Evolutionary conservation across 768 basidiomycete genomes (phyloP).

Genomic region (Naganishia onofrii): DNA sequence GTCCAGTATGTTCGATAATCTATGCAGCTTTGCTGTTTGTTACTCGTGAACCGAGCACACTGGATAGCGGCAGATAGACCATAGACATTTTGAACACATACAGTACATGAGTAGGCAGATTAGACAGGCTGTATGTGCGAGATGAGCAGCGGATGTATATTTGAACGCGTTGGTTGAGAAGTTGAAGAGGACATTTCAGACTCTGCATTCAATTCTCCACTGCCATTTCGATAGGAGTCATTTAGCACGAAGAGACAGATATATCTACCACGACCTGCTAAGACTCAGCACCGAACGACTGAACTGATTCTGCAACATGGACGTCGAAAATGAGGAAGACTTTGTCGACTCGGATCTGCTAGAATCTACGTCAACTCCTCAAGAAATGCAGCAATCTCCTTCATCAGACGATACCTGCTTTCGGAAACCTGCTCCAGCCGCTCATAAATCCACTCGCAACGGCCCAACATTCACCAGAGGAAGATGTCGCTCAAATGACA

Average conservation of each 20-base stretch:
- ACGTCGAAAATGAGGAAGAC: constrained; percentile 9
- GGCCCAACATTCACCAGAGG: constrained; percentile 1
- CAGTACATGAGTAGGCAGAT: too few relatives aligned
- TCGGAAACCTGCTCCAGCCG: not conserved
- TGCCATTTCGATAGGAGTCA: too few relatives aligned
- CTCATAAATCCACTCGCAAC: not conserved
- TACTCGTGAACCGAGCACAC: not conserved
- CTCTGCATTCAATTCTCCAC: too few relatives aligned
- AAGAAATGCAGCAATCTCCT: not conserved
- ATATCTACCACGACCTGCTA: too few relatives aligned
- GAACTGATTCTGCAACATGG: not conserved
- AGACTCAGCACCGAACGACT: not conserved
- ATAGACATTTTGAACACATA: too few relatives aligned
- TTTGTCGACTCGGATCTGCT: constrained; percentile 2
- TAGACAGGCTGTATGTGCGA: too few relatives aligned
- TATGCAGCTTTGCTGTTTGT: not conserved
- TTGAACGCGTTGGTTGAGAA: too few relatives aligned
- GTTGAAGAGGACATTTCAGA: too few relatives aligned
- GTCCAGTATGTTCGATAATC: not conserved
- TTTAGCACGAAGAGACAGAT: too few relatives aligned
- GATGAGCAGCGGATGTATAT: too few relatives aligned
- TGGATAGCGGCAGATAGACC: too few relatives aligned
- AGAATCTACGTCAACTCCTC: not conserved
- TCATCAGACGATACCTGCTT: not conserved
- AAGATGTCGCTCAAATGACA: constrained; percentile 12